These are phyloP conservation scores for Lichtheimia ramosa DNA, from an alignment of 371 early-diverging fungal genomes.

Conservation along the genomic window DNA sequence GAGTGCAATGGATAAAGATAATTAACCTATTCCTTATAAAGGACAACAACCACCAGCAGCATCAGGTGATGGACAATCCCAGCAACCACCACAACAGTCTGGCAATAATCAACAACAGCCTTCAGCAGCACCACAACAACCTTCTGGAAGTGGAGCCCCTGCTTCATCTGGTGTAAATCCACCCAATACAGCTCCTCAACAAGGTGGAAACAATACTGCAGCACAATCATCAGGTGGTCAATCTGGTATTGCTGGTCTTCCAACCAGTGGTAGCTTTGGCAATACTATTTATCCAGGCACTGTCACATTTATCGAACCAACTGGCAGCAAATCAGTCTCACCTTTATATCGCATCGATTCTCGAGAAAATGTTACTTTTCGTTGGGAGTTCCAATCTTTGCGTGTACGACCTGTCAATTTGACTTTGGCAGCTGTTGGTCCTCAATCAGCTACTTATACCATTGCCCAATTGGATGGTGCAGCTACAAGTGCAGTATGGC, in stretches of 20 bases:
- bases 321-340: constrained; percentile 38
- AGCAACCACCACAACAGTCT: neutral
- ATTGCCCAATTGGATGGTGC: constrained; percentile 34
- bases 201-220: constrained; percentile 4
- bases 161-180: neutral
- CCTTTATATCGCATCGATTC: constrained; percentile 42
- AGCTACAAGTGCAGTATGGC: constrained; percentile 48
- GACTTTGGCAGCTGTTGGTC: constrained; percentile 47
- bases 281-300: constrained; percentile 34
- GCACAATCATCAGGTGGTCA: constrained; percentile 1
- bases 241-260: constrained; percentile 25
- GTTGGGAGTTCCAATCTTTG: constrained; percentile 41
- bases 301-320: constrained; percentile 41
- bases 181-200: constrained; percentile 4
- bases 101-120: neutral
- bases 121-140: neutral
- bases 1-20: neutral
- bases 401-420: constrained; percentile 40
- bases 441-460: constrained; percentile 39
- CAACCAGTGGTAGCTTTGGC: constrained; percentile 42
- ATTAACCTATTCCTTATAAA: neutral
- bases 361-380: constrained; percentile 47
- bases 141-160: neutral
- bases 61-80: neutral
- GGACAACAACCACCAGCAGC: constrained; percentile 2